These are phyloP conservation scores for Podila verticillata DNA, from an alignment of 192 early-diverging fungal genomes.

Conservation along the genomic window DNA sequence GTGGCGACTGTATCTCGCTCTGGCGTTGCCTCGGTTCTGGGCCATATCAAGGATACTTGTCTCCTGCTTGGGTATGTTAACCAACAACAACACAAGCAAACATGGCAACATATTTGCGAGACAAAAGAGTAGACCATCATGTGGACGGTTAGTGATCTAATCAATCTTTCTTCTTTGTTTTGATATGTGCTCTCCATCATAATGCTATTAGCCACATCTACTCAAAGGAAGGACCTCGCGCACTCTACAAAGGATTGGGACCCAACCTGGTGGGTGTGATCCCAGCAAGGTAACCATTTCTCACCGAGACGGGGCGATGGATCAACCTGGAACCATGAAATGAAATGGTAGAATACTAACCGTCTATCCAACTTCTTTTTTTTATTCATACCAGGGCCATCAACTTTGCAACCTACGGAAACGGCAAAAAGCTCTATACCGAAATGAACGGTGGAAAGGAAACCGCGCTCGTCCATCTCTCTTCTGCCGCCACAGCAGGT, in stretches of 20 bases:
- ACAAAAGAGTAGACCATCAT: not conserved
- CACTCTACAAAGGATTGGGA: slow-evolving; percentile 94
- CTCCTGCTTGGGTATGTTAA: slow-evolving; percentile 55
- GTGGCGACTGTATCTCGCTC: slow-evolving; percentile 11
- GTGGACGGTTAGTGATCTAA: not conserved
- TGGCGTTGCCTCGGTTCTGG: slow-evolving; percentile 41
- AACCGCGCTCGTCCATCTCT: slow-evolving; percentile 80
- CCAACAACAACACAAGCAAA: too few species aligned
- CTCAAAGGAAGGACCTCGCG: slow-evolving; percentile 79
- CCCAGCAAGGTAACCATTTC: slow-evolving; percentile 78
- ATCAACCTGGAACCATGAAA: not conserved
- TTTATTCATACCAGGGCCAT: slow-evolving; percentile 71
- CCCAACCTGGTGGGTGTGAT: slow-evolving; percentile 94
- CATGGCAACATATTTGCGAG: not conserved
- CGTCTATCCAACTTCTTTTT: not conserved
- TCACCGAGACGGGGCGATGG: not conserved
- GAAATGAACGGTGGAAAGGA: slow-evolving; percentile 82
- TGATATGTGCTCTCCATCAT: not conserved
- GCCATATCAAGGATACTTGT: slow-evolving; percentile 62
- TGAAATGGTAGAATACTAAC: not conserved
- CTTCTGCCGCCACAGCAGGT: slow-evolving; percentile 80
- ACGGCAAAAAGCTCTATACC: slow-evolving; percentile 84
- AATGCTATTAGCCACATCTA: slow-evolving; percentile 63
- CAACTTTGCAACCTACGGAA: slow-evolving; percentile 93
- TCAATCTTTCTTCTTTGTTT: not conserved